Evolutionary conservation across 208 protist genomes (phyloP), one percentile per base, ranked within the genome.

Genomic region (Blastocrithidia nonstop): DNA sequence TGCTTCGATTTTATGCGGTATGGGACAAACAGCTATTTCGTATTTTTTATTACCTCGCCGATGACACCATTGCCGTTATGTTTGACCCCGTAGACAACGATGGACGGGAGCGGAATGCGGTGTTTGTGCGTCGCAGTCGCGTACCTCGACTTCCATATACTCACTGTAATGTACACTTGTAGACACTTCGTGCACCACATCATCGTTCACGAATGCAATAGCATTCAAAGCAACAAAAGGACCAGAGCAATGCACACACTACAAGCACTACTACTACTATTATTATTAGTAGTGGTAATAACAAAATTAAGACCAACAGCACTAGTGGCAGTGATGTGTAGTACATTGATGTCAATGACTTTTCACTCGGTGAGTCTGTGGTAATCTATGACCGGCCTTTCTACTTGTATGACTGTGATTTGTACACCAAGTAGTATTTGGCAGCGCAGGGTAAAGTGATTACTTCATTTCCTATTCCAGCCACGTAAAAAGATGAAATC

Each of bases 31-130:
- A 58, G n/a, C 46, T 67, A 17, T 78, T 95, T 51, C 93, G 84
- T 48, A 81, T 98, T 33, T 72, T 94, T 29, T 99, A 94, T 74
- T 98, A 94, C 67, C 73, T 97, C 9, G 66, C 93, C 17, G 95
- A 98, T 59, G 77, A 92, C 57, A 96, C 83, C 1, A 58, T 96
- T 26, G 88, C 94, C 22, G 74, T 98, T 17, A 71, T 96, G 49
- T 84, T 97, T 58, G 75, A 85, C 52, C 52, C 62, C 13, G 59
- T 70, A 1, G 51, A 71, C 21, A 98, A 98, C 69, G 80, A 83
- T 40, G 96, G 96, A 9, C 71, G 88, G 45, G 95, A 98, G 61
- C 84, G 74, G 1, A 91, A 93, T 62, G 65, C 93, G 27, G 58
- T 79, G 16, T 97, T 98, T 48, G 60, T 97, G 15, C 71, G 87